phyloP scores from a whole-genome alignment of 2,329 filamentous ascomycete genomes.

The Monascus ruber region DNA sequence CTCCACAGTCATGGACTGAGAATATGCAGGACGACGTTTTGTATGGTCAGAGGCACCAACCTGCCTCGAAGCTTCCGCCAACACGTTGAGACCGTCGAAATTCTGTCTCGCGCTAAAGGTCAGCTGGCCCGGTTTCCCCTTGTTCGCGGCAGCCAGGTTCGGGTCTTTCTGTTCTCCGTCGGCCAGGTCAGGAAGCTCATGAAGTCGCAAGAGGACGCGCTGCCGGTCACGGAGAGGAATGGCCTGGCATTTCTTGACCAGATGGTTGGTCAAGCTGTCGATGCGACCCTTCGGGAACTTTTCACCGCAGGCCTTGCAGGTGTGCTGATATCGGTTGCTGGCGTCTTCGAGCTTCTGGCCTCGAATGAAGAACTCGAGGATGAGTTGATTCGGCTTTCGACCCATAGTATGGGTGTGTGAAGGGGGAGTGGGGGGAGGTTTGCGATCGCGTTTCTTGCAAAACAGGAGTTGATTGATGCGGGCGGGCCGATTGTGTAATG shows the following conservation, averaged over 20 bases:
- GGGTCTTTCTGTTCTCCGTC: constrained; percentile 29
- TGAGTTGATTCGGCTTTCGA: constrained; percentile 70
- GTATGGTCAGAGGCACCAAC: constrained; percentile 46
- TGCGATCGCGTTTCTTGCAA: constrained; percentile 1
- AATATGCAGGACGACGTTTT: constrained; percentile 29
- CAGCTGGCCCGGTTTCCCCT: constrained; percentile 27
- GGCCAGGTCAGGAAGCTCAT: constrained; percentile 52
- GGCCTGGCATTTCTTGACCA: constrained; percentile 77
- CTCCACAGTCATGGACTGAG: constrained; percentile 29
- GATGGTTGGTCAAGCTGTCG: constrained; percentile 68
- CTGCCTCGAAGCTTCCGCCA: constrained; percentile 78
- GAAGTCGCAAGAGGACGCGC: constrained; percentile 60
- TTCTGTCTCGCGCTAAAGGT: constrained; percentile 43
- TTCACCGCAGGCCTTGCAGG: constrained; percentile 78
- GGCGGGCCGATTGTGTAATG: background rate
- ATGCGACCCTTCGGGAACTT: constrained; percentile 83
- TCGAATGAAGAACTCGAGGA: constrained; percentile 78
- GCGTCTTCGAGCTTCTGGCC: constrained; percentile 78
- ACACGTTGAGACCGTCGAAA: constrained; percentile 72
- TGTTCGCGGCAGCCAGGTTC: constrained; percentile 19
- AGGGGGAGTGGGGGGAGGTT: background rate
- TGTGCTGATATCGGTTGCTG: constrained; percentile 85
- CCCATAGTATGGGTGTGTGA: constrained; percentile 48
- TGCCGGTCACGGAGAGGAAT: constrained; percentile 64
- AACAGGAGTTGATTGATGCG: background rate